Evolutionary conservation across 202 grass and related monocot genomes (phyloP).

Genomic region (Schoenoplectus triqueter): DNA sequence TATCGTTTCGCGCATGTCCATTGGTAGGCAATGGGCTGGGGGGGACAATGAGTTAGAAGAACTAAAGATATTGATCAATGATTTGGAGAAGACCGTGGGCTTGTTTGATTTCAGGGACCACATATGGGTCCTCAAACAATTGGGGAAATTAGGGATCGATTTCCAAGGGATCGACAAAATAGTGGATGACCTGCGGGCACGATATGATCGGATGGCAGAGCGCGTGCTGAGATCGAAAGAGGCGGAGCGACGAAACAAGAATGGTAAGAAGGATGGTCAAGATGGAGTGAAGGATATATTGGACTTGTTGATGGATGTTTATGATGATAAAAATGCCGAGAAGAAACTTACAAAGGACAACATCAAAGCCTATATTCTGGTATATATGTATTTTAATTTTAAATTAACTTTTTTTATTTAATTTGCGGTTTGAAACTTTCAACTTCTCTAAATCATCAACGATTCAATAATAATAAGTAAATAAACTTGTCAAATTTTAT

Average conservation of each 20-base stretch:
- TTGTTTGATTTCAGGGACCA: slow-evolving; percentile 70
- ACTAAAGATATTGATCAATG: slow-evolving; percentile 46
- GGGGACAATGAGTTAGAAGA: slow-evolving; percentile 48
- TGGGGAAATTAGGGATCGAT: slow-evolving; percentile 44
- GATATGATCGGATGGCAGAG: slow-evolving; percentile 75
- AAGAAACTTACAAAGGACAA: slow-evolving; percentile 61
- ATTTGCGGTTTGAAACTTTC: too few relatives aligned
- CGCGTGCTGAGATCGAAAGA: slow-evolving; percentile 58
- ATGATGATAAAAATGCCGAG: slow-evolving; percentile 60
- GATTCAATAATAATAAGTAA: too few relatives aligned
- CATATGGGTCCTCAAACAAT: slow-evolving; percentile 46
- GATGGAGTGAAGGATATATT: slow-evolving; percentile 50
- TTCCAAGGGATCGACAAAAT: slow-evolving; percentile 59
- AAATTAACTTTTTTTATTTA: neutral
- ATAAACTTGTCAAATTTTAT: too few relatives aligned
- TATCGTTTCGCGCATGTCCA: slow-evolving; percentile 63
- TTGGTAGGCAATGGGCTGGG: slow-evolving; percentile 56
- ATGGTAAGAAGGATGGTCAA: neutral
- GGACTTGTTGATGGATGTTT: slow-evolving; percentile 71
- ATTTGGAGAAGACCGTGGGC: slow-evolving; percentile 49
- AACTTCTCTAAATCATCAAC: too few relatives aligned
- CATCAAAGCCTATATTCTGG: slow-evolving; percentile 84
- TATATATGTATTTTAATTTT: slow-evolving; percentile 19
- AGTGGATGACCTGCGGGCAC: slow-evolving; percentile 38
- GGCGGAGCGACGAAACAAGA: slow-evolving; percentile 10